phyloP scores from a whole-genome alignment of 495 filamentous ascomycete genomes.

The Cercophora scortea region DNA sequence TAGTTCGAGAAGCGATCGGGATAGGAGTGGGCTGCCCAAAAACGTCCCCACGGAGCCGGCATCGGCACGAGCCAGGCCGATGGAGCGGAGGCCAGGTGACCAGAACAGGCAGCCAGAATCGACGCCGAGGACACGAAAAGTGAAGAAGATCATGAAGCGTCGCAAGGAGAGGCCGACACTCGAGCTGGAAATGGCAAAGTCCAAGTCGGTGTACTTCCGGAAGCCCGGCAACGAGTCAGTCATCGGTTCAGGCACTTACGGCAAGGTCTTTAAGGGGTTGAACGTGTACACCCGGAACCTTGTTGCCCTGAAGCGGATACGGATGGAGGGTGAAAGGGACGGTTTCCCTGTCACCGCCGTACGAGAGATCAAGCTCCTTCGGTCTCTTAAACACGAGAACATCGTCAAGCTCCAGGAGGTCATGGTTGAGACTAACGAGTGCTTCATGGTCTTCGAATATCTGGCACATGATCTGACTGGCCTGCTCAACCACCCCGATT shows the following conservation, averaged over 20 bases:
- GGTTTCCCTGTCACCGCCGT: slow-evolving; percentile 97
- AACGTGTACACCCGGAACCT: slow-evolving; percentile 88
- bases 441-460: slow-evolving; percentile 99
- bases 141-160: slow-evolving; percentile 62
- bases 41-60: slow-evolving; percentile 43
- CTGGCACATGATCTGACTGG: slow-evolving; percentile 76
- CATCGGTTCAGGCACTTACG: slow-evolving; percentile 87
- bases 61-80: slow-evolving; percentile 42
- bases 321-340: slow-evolving; percentile 91
- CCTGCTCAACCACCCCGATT: slow-evolving; percentile 85
- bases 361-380: slow-evolving; percentile 91
- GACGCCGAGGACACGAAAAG: slow-evolving; percentile 41
- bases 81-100: slow-evolving; percentile 38
- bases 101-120: slow-evolving; percentile 24
- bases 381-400: slow-evolving; percentile 85
- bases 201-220: slow-evolving; percentile 81
- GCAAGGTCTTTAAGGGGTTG: slow-evolving; percentile 96
- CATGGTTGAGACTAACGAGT: slow-evolving; percentile 98
- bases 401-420: slow-evolving; percentile 86
- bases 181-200: slow-evolving; percentile 58
- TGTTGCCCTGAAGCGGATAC: slow-evolving; percentile 84
- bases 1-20: slow-evolving; percentile 31
- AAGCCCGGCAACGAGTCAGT: slow-evolving; percentile 94
- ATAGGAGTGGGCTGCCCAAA: slow-evolving; percentile 36
- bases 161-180: slow-evolving; percentile 65